These are phyloP conservation scores for Agaricus subrufescens DNA, from an alignment of 768 basidiomycete genomes.

Conservation along the genomic window DNA sequence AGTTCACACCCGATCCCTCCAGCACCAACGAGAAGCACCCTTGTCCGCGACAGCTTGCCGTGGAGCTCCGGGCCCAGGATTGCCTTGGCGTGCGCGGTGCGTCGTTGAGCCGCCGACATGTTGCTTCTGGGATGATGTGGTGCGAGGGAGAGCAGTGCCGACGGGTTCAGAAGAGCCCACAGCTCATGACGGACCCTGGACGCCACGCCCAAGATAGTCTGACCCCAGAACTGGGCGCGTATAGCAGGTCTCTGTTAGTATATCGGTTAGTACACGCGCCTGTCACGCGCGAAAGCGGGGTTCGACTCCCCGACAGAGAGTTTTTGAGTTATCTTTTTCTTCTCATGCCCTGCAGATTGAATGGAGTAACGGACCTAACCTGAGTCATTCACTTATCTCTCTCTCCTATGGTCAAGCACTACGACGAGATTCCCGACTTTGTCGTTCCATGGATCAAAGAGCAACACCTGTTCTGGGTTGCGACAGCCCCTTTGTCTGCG, in stretches of 20 bases:
- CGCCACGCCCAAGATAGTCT: too few species aligned
- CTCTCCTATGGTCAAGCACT: constrained; percentile 45
- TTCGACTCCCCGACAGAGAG: constrained; percentile 14
- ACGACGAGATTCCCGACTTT: constrained; percentile 45
- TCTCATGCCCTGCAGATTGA: neutral
- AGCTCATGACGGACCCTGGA: too few species aligned
- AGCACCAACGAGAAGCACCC: constrained; percentile 87
- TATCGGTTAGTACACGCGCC: constrained; percentile 16
- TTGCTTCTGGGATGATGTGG: neutral
- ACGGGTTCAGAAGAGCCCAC: too few species aligned
- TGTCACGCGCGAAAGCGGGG: constrained; percentile 15
- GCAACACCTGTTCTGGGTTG: constrained; percentile 64
- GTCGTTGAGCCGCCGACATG: constrained; percentile 46
- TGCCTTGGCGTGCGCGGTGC: constrained; percentile 62
- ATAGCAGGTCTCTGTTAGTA: constrained; percentile 11
- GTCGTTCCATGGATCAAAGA: constrained; percentile 46
- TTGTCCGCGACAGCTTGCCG: constrained; percentile 53
- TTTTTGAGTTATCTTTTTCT: neutral
- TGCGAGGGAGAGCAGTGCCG: too few species aligned
- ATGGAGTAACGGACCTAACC: neutral
- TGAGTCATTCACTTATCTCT: neutral
- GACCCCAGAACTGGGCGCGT: too few species aligned
- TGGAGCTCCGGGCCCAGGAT: constrained; percentile 77
- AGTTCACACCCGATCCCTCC: constrained; percentile 98
- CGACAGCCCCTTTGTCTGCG: constrained; percentile 49